These are phyloP conservation scores for Cryptococcus wingfieldii DNA, from an alignment of 1,284 basidiomycete genomes.

Conservation along the genomic window DNA sequence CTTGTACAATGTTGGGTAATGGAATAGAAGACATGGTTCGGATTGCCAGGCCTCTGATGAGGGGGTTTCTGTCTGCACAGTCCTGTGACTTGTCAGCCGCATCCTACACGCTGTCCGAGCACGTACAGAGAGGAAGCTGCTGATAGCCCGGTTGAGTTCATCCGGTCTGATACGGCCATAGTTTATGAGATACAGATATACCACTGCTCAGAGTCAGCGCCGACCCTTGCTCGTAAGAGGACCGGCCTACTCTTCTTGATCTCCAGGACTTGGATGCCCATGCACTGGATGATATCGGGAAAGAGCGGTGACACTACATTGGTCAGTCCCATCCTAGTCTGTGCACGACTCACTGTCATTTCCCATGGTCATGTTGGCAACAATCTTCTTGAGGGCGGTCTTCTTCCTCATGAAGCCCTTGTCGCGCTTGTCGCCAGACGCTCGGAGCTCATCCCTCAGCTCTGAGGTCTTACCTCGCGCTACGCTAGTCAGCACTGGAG, in stretches of 20 bases:
- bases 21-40: slow-evolving; percentile 96
- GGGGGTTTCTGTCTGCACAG: slow-evolving; percentile 79
- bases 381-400: slow-evolving; percentile 89
- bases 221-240: slow-evolving; percentile 3
- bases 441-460: slow-evolving; percentile 69
- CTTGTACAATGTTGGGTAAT: slow-evolving; percentile 95
- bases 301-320: slow-evolving; percentile 87
- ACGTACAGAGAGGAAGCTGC: slow-evolving; percentile 77
- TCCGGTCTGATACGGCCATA: slow-evolving; percentile 97
- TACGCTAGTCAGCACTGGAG: slow-evolving; percentile 7
- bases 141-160: slow-evolving; percentile 90
- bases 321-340: not conserved
- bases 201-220: slow-evolving; percentile 57
- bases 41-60: slow-evolving; percentile 92
- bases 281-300: slow-evolving; percentile 96
- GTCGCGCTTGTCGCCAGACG: slow-evolving; percentile 78
- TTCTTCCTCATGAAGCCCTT: slow-evolving; percentile 89
- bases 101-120: no score
- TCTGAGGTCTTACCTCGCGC: slow-evolving; percentile 88
- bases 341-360: slow-evolving; percentile 79
- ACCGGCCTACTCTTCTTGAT: slow-evolving; percentile 88
- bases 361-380: slow-evolving; percentile 93
- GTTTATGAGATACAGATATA: slow-evolving; percentile 97
- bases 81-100: not conserved
- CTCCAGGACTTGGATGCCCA: slow-evolving; percentile 70